Evolutionary conservation across 1,284 basidiomycete genomes (phyloP), one percentile per base, ranked within the genome.

Genomic region (Neotropicomus parvogracilis): DNA sequence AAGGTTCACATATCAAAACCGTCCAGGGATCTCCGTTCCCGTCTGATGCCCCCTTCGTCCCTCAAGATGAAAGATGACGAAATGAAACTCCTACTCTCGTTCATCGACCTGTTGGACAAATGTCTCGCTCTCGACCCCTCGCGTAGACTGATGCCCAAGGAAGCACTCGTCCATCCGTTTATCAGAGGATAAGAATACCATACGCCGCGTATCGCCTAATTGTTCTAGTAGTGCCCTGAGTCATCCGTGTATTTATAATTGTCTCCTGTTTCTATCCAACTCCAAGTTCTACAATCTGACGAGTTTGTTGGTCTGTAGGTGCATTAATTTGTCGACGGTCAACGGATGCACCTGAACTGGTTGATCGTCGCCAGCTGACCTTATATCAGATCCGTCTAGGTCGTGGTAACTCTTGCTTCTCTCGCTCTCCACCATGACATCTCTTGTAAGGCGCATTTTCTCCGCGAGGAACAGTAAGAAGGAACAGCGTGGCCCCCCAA

Each of bases 51-150:
- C 0, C 76, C 85, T 0, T 75, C 82, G 1, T 81, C 83, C 4
- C 80, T 83, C 24, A 88, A 89, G 68, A 74, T 94, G 68, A 86
- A 83, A 58, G 91, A 93, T 54, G 92, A 95, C 45, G 95, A 99
- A 70, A 79, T 79, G 58, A 92, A 91, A 68, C 67, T 91, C 57
- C 62, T 97, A n/a, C 68, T 79, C 40, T 80, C 83, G 12, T 97
- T 99, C 63, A 79, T 97, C 37, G 95, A 99, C 64, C 68, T 99
- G 42, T 70, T 99, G 47, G 93, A 97, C 60, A 94, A 89, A 65
- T 97, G 93, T 65, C 75, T 98, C 31, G 78, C 83, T 36, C 75
- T 99, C n/a, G 97, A 99, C 67, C 91, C 95, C 1, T 76, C 82
- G 32, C 83, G 90, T 61, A 74, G 95, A 54, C 83, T 97, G 46